Conservation (phyloP, 805 yeast genomes). For the Sungouiella thailandica region DNA sequence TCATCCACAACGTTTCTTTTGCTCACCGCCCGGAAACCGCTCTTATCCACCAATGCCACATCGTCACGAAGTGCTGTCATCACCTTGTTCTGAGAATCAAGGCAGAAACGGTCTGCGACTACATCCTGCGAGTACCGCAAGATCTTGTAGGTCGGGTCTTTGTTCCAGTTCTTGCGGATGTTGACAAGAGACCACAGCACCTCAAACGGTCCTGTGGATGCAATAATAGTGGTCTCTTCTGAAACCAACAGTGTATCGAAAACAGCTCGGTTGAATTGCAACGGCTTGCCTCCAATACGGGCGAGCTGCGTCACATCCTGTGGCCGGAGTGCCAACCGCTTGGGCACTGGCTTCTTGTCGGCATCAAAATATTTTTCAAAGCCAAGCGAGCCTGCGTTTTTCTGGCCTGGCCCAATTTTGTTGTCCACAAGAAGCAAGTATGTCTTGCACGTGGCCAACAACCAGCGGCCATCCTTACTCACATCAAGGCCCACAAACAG, state of each 20-base stretch:
- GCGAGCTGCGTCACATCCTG: slow-evolving; percentile 52
- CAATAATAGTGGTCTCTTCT: slow-evolving; percentile 65
- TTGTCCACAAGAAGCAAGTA: slow-evolving; percentile 70
- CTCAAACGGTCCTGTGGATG: slow-evolving; percentile 79
- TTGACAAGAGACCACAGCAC: slow-evolving; percentile 73
- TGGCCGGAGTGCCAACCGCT: slow-evolving; percentile 61
- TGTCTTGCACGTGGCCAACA: slow-evolving; percentile 72
- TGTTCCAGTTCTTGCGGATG: slow-evolving; percentile 47
- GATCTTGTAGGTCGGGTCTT: slow-evolving; percentile 50
- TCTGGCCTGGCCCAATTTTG: slow-evolving; percentile 52
- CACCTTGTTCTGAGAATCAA: slow-evolving; percentile 65
- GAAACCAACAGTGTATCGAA: slow-evolving; percentile 68
- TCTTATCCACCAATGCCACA: slow-evolving; percentile 63
- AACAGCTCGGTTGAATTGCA: slow-evolving; percentile 64
- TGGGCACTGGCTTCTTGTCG: slow-evolving; percentile 64
- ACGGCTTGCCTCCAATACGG: slow-evolving; percentile 1
- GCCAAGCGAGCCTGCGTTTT: slow-evolving; percentile 56
- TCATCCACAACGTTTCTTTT: no score
- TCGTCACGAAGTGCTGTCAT: slow-evolving; percentile 73
- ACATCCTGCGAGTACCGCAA: slow-evolving; percentile 57
- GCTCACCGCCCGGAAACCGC: slow-evolving; percentile 54
- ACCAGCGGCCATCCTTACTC: slow-evolving; percentile 76
- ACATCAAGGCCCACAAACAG: slow-evolving; percentile 61
- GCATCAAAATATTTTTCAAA: slow-evolving; percentile 60
- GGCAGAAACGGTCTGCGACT: slow-evolving; percentile 74